Conservation (phyloP, 345 rosid genomes). For the Aegle marmelos region DNA sequence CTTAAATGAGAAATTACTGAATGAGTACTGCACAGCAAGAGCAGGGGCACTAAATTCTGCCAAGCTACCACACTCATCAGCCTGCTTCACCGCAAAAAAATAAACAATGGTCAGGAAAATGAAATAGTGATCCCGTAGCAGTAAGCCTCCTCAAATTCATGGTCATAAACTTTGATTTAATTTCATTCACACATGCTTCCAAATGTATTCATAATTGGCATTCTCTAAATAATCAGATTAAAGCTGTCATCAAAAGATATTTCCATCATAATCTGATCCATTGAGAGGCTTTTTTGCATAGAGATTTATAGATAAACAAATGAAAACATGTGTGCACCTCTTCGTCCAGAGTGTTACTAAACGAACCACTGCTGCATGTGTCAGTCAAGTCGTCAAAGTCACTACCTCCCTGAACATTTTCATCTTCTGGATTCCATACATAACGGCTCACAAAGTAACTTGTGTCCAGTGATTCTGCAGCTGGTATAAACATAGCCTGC, state of each 20-base stretch:
- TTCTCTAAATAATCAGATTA: not conserved
- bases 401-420: conserved; percentile 69
- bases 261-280: not conserved
- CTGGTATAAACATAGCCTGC: conserved; percentile 96
- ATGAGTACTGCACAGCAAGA: conserved; percentile 77
- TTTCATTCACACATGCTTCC: not conserved
- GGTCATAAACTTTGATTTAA: not conserved
- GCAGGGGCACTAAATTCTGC: conserved; percentile 66
- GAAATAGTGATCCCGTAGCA: not conserved
- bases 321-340: conserved; percentile 40
- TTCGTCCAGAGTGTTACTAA: conserved; percentile 68
- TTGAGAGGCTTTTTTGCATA: not conserved
- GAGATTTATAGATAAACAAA: not conserved
- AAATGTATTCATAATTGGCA: conserved; percentile 2
- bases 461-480: conserved; percentile 77
- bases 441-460: conserved; percentile 95
- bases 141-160: not conserved
- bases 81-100: conserved; percentile 40
- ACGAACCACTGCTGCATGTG: conserved; percentile 72
- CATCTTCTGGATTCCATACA: conserved; percentile 88
- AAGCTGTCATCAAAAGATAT: not conserved
- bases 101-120: not conserved
- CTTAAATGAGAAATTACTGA: conserved; percentile 97
- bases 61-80: conserved; percentile 77
- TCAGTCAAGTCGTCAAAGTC: conserved; percentile 85